These are phyloP conservation scores for Pseudozyma thailandica DNA, from an alignment of 1,284 basidiomycete species.

Conservation along the genomic window DNA sequence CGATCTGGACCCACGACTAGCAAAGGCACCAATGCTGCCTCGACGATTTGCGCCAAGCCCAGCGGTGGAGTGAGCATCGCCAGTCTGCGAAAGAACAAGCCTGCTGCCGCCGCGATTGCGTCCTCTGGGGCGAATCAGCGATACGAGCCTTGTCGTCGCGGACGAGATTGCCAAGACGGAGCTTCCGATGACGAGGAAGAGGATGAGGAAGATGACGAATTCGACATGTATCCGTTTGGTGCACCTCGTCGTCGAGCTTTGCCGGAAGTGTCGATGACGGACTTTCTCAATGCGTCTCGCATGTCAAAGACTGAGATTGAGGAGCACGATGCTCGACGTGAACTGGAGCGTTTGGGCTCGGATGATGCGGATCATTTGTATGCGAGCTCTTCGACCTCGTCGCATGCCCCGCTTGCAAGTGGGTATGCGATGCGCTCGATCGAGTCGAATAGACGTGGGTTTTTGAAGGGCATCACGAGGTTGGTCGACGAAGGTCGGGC, in stretches of 20 bases:
- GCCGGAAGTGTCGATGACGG: conserved; percentile 36
- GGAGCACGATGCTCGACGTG: conserved; percentile 25
- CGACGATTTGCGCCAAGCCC: conserved; percentile 5
- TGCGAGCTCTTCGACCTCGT: conserved; percentile 8
- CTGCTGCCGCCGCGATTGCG: not conserved
- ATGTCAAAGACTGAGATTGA: conserved; percentile 39
- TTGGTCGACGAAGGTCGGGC: conserved; percentile 16
- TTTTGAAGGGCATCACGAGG: conserved; percentile 23
- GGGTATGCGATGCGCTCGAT: not conserved
- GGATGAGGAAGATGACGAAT: conserved; percentile 27
- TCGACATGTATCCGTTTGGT: conserved; percentile 19
- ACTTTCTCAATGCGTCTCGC: conserved; percentile 44
- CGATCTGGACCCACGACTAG: not conserved
- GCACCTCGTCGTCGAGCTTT: not conserved
- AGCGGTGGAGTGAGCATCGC: conserved; percentile 37
- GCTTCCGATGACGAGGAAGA: conserved; percentile 8
- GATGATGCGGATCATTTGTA: conserved; percentile 1
- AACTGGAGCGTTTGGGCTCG: conserved; percentile 4
- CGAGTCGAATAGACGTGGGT: conserved; percentile 1
- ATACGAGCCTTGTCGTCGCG: conserved; percentile 12
- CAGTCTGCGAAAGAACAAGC: conserved; percentile 30
- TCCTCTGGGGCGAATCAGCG: conserved; percentile 6
- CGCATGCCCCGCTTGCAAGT: conserved; percentile 8
- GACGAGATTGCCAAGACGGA: not conserved
- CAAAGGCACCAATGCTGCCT: not conserved